Evolutionary conservation across 1,284 basidiomycete genomes (phyloP).

Genomic region (Microbotryum silenes-acaulis): DNA sequence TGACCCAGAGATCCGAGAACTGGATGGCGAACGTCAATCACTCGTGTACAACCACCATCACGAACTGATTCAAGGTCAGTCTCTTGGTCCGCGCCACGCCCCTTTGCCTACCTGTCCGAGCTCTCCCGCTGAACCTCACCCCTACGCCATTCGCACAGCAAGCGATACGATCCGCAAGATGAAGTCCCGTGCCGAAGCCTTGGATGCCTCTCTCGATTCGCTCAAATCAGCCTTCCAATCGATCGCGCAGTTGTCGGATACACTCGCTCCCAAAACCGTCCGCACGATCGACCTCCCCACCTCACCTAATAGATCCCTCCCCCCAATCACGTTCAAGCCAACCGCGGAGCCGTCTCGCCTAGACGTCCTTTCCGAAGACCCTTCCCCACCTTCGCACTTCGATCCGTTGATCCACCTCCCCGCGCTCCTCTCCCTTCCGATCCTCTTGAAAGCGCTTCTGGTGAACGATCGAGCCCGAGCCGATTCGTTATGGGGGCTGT

Average conservation of each 20-base stretch:
- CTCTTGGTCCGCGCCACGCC: too few relatives aligned
- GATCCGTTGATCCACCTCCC: slow-evolving; percentile 26
- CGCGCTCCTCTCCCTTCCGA: slow-evolving; percentile 23
- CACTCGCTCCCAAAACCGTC: slow-evolving; percentile 48
- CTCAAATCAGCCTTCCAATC: slow-evolving; percentile 70
- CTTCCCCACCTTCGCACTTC: slow-evolving; percentile 4
- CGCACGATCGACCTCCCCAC: neutral
- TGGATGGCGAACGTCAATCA: slow-evolving; percentile 80
- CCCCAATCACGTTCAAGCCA: neutral
- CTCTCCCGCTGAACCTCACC: slow-evolving; percentile 40
- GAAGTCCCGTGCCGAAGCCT: slow-evolving; percentile 70
- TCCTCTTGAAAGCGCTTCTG: slow-evolving; percentile 13
- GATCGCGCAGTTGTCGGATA: slow-evolving; percentile 65
- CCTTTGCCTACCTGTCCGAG: too few relatives aligned
- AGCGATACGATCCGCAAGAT: slow-evolving; percentile 86
- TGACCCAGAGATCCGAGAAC: slow-evolving; percentile 64
- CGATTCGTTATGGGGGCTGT: slow-evolving; percentile 31
- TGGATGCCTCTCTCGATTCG: slow-evolving; percentile 71
- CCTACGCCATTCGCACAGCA: slow-evolving; percentile 42
- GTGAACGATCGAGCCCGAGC: slow-evolving; percentile 5
- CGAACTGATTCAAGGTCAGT: slow-evolving; percentile 56
- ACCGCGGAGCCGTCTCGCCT: neutral
- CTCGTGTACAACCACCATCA: slow-evolving; percentile 92
- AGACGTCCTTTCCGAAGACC: neutral
- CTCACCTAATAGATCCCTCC: neutral